Conservation (phyloP, 2,329 filamentous ascomycete species). For the Apiospora pterosperma region DNA sequence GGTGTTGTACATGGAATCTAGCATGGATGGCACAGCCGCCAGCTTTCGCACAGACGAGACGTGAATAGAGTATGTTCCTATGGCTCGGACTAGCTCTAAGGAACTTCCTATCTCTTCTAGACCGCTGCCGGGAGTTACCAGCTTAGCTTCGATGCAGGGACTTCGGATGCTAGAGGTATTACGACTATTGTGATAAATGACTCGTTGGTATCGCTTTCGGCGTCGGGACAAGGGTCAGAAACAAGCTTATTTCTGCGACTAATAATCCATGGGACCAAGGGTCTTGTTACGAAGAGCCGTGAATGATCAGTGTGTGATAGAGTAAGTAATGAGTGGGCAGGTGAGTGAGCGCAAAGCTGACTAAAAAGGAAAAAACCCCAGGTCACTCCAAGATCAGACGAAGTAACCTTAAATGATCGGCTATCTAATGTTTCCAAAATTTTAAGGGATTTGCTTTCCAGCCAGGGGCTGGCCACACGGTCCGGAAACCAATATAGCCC, state of each 20-base stretch:
- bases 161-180: neutral
- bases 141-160: neutral
- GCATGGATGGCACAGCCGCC: neutral
- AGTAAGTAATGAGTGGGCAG: neutral
- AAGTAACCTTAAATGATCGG: conserved; percentile 1
- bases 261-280: neutral
- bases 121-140: neutral
- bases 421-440: neutral
- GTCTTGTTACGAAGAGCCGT: neutral
- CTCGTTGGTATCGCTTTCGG: neutral
- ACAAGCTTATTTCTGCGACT: neutral
- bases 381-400: neutral
- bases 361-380: neutral
- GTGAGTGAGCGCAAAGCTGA: neutral
- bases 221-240: neutral
- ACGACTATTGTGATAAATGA: neutral
- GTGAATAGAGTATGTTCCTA: neutral
- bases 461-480: neutral
- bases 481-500: neutral
- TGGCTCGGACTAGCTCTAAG: neutral
- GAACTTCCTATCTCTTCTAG: neutral
- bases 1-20: neutral
- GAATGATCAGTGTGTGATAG: neutral
- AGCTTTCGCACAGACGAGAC: neutral
- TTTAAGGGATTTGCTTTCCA: neutral